Conservation (phyloP, 179 eudicot species). For the Amaranthus tricolor region DNA sequence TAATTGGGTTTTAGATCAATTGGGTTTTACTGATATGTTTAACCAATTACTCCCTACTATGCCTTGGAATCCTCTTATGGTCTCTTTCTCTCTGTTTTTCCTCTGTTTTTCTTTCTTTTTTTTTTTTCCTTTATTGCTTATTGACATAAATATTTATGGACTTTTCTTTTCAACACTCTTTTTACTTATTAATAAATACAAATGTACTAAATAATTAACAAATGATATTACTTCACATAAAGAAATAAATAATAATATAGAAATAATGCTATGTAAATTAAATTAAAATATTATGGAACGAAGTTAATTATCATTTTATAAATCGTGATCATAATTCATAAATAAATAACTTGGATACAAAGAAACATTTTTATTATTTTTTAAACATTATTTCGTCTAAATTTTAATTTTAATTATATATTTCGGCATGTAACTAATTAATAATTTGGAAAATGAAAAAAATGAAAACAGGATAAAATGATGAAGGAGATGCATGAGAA, state of each 20-base stretch:
- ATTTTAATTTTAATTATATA: neutral
- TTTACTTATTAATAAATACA: neutral
- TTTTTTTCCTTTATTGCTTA: neutral
- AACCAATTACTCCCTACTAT: conserved; percentile 56
- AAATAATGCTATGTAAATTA: no score
- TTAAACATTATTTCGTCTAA: neutral
- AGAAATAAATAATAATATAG: neutral
- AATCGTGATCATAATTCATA: no score
- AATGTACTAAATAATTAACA: neutral
- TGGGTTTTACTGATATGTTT: conserved; percentile 58
- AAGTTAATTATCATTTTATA: no score
- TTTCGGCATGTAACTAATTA: no score
- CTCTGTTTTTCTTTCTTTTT: neutral
- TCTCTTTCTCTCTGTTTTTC: conserved; percentile 14
- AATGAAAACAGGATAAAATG: conserved; percentile 47
- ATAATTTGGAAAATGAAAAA: no score
- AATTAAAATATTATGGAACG: no score
- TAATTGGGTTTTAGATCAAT: conserved; percentile 61
- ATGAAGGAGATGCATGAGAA: conserved; percentile 64
- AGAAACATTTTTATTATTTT: neutral
- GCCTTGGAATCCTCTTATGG: conserved; percentile 79
- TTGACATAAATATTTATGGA: neutral
- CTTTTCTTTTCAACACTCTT: neutral
- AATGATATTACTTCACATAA: neutral
- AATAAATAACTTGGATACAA: no score